A percentile compares a stretch with the other conserved stretches of the same genome.
phyloP scores from a whole-genome alignment of 495 filamentous ascomycete genomes.

The Tuber magnatum region DNA sequence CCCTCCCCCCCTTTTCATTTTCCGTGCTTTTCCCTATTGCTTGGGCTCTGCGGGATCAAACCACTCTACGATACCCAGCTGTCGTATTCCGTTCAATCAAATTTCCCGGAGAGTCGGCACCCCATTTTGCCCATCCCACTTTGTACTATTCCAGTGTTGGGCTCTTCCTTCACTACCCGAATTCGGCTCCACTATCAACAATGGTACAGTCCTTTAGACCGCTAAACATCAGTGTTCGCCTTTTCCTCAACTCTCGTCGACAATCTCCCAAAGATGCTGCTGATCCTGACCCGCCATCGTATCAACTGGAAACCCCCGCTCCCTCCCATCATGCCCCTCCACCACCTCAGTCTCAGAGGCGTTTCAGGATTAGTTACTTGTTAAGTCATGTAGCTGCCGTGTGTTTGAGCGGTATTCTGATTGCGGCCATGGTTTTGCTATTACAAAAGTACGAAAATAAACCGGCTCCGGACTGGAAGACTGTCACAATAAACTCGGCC shows the following conservation, averaged over 20 bases:
- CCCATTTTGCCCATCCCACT: neutral
- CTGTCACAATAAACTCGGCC: slow-evolving; percentile 23
- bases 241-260: neutral
- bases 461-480: slow-evolving; percentile 4
- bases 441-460: slow-evolving; percentile 16
- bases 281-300: slow-evolving; percentile 18
- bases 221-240: slow-evolving; percentile 2
- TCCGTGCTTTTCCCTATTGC: neutral
- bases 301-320: slow-evolving; percentile 11
- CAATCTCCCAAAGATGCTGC: slow-evolving; percentile 7
- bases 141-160: too few species aligned
- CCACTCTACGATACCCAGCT: neutral
- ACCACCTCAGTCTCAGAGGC: slow-evolving; percentile 6
- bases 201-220: neutral
- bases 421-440: slow-evolving; percentile 17
- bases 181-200: neutral
- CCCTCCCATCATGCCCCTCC: slow-evolving; percentile 6
- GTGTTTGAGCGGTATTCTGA: slow-evolving; percentile 14
- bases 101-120: slow-evolving; percentile 9
- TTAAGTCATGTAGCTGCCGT: slow-evolving; percentile 4
- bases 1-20: neutral
- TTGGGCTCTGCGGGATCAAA: neutral
- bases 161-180: neutral
- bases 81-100: neutral
- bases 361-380: slow-evolving; percentile 22